phyloP scores from a whole-genome alignment of 495 filamentous ascomycete species.

The Aspergillus leporis region DNA sequence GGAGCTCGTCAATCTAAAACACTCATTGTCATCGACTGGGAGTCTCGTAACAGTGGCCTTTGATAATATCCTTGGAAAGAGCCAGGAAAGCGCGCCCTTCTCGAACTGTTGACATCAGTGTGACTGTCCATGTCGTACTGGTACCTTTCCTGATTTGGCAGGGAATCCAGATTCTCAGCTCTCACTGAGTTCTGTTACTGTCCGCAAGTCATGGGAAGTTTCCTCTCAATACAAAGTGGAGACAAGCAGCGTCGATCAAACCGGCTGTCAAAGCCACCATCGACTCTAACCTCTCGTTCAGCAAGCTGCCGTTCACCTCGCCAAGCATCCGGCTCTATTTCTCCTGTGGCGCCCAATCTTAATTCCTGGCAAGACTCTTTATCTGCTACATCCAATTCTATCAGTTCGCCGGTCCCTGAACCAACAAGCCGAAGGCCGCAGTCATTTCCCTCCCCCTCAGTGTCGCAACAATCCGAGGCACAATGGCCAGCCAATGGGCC shows the following conservation, averaged over 20 bases:
- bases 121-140: slow-evolving; percentile 4
- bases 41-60: not conserved
- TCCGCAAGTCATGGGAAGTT: slow-evolving; percentile 38
- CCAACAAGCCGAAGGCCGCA: slow-evolving; percentile 15
- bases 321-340: slow-evolving; percentile 11
- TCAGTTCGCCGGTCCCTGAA: slow-evolving; percentile 7
- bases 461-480: slow-evolving; percentile 11
- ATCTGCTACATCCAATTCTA: slow-evolving; percentile 16
- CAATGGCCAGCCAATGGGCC: slow-evolving; percentile 5
- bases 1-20: not conserved
- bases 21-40: not conserved
- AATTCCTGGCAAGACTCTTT: slow-evolving; percentile 21
- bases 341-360: slow-evolving; percentile 11
- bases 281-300: slow-evolving; percentile 24
- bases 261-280: slow-evolving; percentile 46
- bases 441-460: slow-evolving; percentile 14
- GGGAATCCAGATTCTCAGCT: slow-evolving; percentile 16
- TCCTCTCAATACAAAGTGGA: slow-evolving; percentile 36
- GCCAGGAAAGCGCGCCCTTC: not conserved
- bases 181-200: slow-evolving; percentile 7
- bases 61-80: not conserved
- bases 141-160: slow-evolving; percentile 12
- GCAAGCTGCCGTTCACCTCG: slow-evolving; percentile 14
- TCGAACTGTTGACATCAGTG: not conserved
- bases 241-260: slow-evolving; percentile 40